Evolutionary conservation across 2,329 filamentous ascomycete genomes (phyloP).

Genomic region (Stachybotrys chartarum): DNA sequence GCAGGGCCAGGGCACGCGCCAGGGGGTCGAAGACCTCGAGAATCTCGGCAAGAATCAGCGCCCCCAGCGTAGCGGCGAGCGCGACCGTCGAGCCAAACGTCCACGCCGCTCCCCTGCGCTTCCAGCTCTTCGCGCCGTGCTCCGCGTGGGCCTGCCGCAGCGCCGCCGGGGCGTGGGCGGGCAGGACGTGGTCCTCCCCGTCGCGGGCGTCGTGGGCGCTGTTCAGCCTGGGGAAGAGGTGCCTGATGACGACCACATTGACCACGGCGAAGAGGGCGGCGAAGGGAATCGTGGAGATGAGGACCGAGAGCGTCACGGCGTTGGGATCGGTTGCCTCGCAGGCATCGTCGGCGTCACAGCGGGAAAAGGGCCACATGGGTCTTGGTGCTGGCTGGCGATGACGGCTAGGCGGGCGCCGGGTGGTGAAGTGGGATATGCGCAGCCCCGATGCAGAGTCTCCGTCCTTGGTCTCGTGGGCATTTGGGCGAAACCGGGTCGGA

Average conservation of each 20-base stretch:
- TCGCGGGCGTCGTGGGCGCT: slow-evolving; percentile 40
- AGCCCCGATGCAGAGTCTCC: not conserved
- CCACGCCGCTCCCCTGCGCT: slow-evolving; percentile 46
- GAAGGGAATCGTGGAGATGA: slow-evolving; percentile 63
- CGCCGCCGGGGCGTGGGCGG: slow-evolving; percentile 52
- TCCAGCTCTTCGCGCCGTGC: slow-evolving; percentile 44
- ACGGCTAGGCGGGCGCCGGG: not conserved
- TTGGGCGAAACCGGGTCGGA: not conserved
- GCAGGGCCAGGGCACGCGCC: slow-evolving; percentile 61
- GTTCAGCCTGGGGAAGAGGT: slow-evolving; percentile 67
- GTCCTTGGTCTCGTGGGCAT: not conserved
- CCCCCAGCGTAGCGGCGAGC: slow-evolving; percentile 68
- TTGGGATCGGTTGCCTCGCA: slow-evolving; percentile 41
- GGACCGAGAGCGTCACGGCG: slow-evolving; percentile 33
- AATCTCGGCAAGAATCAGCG: slow-evolving; percentile 79
- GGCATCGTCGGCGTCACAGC: slow-evolving; percentile 49
- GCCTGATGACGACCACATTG: slow-evolving; percentile 54
- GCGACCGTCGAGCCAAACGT: slow-evolving; percentile 73
- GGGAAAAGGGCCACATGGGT: slow-evolving; percentile 33
- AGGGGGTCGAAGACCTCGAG: slow-evolving; percentile 63
- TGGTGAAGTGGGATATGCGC: not conserved
- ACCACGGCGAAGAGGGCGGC: slow-evolving; percentile 61
- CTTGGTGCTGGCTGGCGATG: not conserved
- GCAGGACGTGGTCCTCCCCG: slow-evolving; percentile 55
- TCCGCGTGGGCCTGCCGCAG: slow-evolving; percentile 53